A percentile compares a stretch with the other conserved stretches of the same genome.
phyloP scores from a whole-genome alignment of 495 filamentous ascomycete species.

The Entonaema liquescens region DNA sequence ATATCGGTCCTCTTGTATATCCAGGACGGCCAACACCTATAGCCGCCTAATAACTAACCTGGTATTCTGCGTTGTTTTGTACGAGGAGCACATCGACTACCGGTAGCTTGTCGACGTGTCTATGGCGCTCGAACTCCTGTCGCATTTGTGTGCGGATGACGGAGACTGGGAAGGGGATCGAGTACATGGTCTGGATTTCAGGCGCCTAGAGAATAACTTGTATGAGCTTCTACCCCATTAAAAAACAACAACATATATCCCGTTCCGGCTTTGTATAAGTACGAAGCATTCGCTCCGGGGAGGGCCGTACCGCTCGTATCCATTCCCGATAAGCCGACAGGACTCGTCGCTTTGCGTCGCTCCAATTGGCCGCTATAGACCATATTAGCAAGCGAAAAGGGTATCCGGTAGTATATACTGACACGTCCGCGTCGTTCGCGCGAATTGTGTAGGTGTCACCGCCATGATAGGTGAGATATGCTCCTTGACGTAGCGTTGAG shows the following conservation, averaged over 20 bases:
- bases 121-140: conserved; percentile 96
- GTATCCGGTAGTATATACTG: conserved; percentile 51
- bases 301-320: conserved; percentile 83
- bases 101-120: conserved; percentile 87
- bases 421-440: conserved; percentile 90
- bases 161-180: conserved; percentile 85
- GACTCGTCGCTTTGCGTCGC: conserved; percentile 83
- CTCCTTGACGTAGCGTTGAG: conserved; percentile 37
- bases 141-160: conserved; percentile 91
- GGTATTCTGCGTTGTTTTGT: conserved; percentile 88
- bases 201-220: conserved; percentile 70
- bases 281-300: conserved; percentile 15
- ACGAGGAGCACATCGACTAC: conserved; percentile 89
- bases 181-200: conserved; percentile 96
- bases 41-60: conserved; percentile 63
- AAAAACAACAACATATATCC: background rate
- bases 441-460: conserved; percentile 93
- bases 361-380: conserved; percentile 79
- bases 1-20: background rate
- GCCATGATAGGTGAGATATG: conserved; percentile 50
- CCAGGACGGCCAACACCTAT: conserved; percentile 15
- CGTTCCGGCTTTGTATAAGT: background rate
- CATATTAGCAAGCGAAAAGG: conserved; percentile 24
- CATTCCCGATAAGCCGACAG: conserved; percentile 89
- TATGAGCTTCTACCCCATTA: background rate